Base-by-base conservation (phyloP, 768 basidiomycete genomes). In the Coprinellus micaceus region DNA sequence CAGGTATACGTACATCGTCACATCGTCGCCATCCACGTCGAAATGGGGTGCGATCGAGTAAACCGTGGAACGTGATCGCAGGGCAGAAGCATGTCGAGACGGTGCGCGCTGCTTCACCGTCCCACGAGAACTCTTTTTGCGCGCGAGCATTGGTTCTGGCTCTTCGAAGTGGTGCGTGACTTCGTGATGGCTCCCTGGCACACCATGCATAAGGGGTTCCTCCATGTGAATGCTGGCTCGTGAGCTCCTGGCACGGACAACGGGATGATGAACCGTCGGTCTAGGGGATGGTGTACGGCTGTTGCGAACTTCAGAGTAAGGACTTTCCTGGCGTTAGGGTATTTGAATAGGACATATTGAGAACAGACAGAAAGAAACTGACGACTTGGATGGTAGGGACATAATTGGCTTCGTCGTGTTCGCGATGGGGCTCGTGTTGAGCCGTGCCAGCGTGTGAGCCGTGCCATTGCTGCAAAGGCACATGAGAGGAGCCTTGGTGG, bases 11-110 rank as follows among this genome's bases (percentile, higher is more conserved):
- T 46, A 24, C 24, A 47, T 22, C 28, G 51, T 45, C 19, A 57
- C 45, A 37, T 57, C 50, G 50, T 57, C 56, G 4, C 50, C 50
- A 26, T 51, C 56, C 40, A 21, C 13, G 45, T 57, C 49, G 30
- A 57, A 57, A 21, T 29, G 48, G 4, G 48, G 28, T n/a, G 56
- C 49, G 13, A 57, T 13, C 10, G 56, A 52, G n/a, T 48, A 39
- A 3, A 52, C 21, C 26, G 48, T 50, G 2, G 28, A 13, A 5
- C 48, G 26, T 13, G 40, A 43, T 7, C 40, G 7, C n/a, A 7
- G 6, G 5, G 15, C 19, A 7, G 40, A 43, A 17, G n/a, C 19
- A 43, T 17, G 15, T 5, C 19, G 40, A 15, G 40, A 21, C 40
- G 40, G 13, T 5, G 40, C 5, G 7, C 19, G 40, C 15, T 15